phyloP scores from a whole-genome alignment of 208 protist species.

The Leishmania aethiopica region DNA sequence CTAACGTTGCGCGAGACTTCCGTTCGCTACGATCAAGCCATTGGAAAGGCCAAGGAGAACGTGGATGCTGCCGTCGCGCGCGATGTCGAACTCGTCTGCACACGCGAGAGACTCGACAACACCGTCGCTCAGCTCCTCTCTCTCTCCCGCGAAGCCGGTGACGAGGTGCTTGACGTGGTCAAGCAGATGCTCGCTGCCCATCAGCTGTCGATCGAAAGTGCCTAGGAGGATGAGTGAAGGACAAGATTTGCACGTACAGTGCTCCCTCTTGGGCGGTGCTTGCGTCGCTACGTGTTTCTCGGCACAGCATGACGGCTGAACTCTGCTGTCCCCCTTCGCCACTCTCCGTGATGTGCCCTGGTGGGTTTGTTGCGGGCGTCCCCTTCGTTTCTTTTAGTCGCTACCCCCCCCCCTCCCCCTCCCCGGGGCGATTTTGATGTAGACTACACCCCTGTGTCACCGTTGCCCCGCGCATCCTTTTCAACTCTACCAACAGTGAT shows the following conservation, averaged over 20 bases:
- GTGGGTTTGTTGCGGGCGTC: not conserved
- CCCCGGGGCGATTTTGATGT: not conserved
- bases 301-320: not conserved
- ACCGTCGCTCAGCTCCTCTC: conserved; percentile 47
- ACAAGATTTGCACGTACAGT: not conserved
- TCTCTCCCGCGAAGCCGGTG: conserved; percentile 38
- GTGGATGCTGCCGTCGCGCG: conserved; percentile 36
- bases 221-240: not conserved
- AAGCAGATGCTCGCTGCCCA: conserved; percentile 33
- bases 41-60: conserved; percentile 40
- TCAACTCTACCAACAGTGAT: not conserved
- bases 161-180: conserved; percentile 49
- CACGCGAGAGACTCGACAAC: conserved; percentile 40
- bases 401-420: not conserved
- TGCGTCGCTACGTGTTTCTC: not conserved
- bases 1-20: conserved; percentile 50
- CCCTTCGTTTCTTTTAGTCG: not conserved
- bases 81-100: conserved; percentile 66
- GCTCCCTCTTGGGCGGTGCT: not conserved
- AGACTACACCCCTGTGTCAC: not conserved
- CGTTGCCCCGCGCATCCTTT: not conserved
- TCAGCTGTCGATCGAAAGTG: conserved; percentile 24
- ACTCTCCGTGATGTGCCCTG: not conserved
- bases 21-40: conserved; percentile 73
- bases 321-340: not conserved